Conservation (phyloP, 192 early-diverging fungal genomes). For the Rhizophagus prolifer region DNA sequence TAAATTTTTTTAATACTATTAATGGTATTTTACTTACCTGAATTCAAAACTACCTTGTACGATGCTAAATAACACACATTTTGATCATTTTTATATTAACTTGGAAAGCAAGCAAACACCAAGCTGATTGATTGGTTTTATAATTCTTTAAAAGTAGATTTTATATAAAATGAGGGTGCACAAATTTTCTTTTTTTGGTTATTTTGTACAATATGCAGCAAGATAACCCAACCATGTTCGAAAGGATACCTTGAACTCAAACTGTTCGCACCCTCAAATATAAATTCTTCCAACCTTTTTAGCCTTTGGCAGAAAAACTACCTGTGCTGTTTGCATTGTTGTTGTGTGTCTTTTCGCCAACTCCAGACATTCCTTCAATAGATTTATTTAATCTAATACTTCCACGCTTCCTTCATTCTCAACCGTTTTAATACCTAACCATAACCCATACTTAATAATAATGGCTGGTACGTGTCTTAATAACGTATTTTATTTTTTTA, state of each 20-base stretch:
- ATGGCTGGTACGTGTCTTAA: constrained; percentile 26
- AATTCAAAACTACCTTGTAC: not conserved
- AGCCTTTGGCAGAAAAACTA: constrained; percentile 20
- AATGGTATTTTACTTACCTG: not conserved
- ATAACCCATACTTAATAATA: constrained; percentile 14
- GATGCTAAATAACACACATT: not conserved
- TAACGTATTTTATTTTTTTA: not conserved
- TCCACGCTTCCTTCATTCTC: constrained; percentile 13
- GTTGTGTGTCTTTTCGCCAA: constrained; percentile 30
- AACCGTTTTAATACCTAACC: constrained; percentile 1
- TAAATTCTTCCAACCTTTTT: constrained; percentile 22
- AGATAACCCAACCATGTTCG: constrained; percentile 12
- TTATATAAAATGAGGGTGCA: constrained; percentile 1
- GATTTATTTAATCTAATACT: constrained; percentile 1
- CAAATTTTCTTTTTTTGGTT: constrained; percentile 23
- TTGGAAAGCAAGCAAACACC: not conserved
- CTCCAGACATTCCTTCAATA: constrained; percentile 26
- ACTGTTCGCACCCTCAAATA: constrained; percentile 11
- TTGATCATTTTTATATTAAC: not conserved
- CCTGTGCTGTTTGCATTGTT: constrained; percentile 6
- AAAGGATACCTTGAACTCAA: not conserved
- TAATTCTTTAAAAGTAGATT: not conserved
- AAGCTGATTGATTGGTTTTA: constrained; percentile 7
- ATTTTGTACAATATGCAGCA: constrained; percentile 14
- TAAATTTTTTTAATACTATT: not conserved